Evolutionary conservation across 148 eudicot genomes (phyloP), one percentile per base, ranked within the genome.

Genomic region (Nepenthes gracilis): DNA sequence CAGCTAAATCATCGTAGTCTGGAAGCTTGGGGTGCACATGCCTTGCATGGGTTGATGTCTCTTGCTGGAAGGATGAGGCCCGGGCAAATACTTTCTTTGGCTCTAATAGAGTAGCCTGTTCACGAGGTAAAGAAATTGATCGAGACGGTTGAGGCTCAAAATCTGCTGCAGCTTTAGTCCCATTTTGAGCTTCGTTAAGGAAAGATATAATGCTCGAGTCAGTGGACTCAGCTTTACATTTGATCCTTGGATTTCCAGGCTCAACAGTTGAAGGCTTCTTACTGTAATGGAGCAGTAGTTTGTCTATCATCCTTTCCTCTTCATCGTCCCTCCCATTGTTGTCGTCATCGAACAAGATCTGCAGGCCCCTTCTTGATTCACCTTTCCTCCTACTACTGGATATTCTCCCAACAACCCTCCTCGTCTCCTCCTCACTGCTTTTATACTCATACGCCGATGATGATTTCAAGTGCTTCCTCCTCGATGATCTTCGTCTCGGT

Each of bases 11-110:
- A 75, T 93, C 99, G 50, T 85, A 93, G 68, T 93, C 84, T 32
- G 99, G 99, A 54, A 93, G 70, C 70, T 93, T 93, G 65, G 99
- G 99, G 74, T 93, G 99, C 57, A 93, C 96, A 35, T 93, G 99
- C 57, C 66, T 70, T 48, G 88, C 91, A 55, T 80, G 88, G 65
- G 74, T 73, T 35, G 43, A 53, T 32, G 33, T 9, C 65, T 88
- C 96, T 32, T 74, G 83, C 73, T 85, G 82, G 64, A 87, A 92
- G 9, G 96, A 83, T 65, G 81, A 80, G 49, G 88, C 90, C 43
- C 96, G 94, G 13, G 90, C 36, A 55, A 70, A 83, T 15, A 77
- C 79, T 70, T 85, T 88, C 57, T 74, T 77, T 35, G 62, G 58
- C 74, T 80, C 83, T n/a, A 82, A 55, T 36, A 76, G 67, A 43